A percentile compares a stretch with the other conserved stretches of the same genome.
Evolutionary conservation across 352 stramenopile species (phyloP).

Genomic region (Thalassiosira oceanica): DNA sequence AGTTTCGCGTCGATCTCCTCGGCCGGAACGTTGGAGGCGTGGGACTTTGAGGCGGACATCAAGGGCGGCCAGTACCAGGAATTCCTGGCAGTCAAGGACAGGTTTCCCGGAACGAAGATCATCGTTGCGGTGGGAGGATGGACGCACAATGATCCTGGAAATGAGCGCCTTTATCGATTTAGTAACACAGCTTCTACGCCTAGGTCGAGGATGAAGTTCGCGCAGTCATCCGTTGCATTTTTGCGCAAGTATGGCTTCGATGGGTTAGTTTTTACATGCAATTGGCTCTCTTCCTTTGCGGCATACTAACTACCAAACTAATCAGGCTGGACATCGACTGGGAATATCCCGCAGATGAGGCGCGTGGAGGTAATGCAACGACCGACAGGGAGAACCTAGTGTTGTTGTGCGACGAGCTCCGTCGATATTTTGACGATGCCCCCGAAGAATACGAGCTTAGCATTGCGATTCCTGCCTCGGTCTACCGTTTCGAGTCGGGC

Average conservation of each 20-base stretch:
- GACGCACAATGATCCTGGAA: constrained; percentile 58
- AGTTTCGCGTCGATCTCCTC: constrained; percentile 52
- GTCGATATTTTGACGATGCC: constrained; percentile 52
- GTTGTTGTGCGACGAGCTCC: constrained; percentile 45
- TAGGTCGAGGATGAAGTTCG: constrained; percentile 43
- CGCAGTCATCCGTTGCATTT: constrained; percentile 51
- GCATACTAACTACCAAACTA: neutral
- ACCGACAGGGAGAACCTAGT: constrained; percentile 48
- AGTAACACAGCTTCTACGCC: constrained; percentile 33
- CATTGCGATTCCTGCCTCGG: constrained; percentile 48
- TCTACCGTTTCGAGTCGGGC: constrained; percentile 24
- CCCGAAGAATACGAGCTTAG: constrained; percentile 58
- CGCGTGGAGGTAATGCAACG: constrained; percentile 37
- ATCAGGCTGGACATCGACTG: constrained; percentile 32
- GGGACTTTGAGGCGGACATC: constrained; percentile 46
- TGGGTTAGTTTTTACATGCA: constrained; percentile 18
- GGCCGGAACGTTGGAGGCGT: constrained; percentile 37
- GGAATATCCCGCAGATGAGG: constrained; percentile 50
- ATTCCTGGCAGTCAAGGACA: constrained; percentile 47
- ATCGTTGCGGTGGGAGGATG: constrained; percentile 50
- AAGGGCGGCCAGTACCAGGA: constrained; percentile 41
- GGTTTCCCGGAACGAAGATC: constrained; percentile 32
- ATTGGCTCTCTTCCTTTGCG: neutral
- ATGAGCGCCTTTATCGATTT: constrained; percentile 50
- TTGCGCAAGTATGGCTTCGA: constrained; percentile 51